Percentiles rank a stretch among this genome's conserved stretches.
Evolutionary conservation across 805 yeast genomes (phyloP).

Genomic region (Saturnispora quitensis): DNA sequence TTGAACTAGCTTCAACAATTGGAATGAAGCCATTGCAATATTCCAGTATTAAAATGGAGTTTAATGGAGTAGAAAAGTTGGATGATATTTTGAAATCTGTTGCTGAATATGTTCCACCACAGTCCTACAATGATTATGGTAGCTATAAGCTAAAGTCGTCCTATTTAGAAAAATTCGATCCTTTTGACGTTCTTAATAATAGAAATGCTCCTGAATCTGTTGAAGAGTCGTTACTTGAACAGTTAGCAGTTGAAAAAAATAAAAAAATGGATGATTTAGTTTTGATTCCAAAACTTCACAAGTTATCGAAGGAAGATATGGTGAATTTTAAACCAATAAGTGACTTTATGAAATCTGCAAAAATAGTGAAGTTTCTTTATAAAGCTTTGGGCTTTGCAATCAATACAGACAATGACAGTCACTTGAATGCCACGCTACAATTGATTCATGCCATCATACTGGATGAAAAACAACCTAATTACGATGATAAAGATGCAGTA

Average conservation of each 20-base stretch:
- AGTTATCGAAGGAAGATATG: conserved; percentile 21
- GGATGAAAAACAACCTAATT: conserved; percentile 18
- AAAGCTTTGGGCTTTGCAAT: conserved; percentile 49
- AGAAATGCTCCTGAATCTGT: conserved; percentile 43
- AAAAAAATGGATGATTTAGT: conserved; percentile 35
- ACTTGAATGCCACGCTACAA: conserved; percentile 53
- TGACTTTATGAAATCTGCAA: conserved; percentile 39
- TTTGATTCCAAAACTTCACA: conserved; percentile 37
- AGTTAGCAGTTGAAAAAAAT: conserved; percentile 31
- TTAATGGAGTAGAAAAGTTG: conserved; percentile 28
- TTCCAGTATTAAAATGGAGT: conserved; percentile 32
- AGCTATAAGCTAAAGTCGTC: conserved; percentile 48
- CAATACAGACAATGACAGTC: conserved; percentile 42
- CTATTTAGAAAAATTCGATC: conserved; percentile 43
- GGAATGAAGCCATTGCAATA: conserved; percentile 46
- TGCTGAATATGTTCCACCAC: conserved; percentile 54
- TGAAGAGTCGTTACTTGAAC: conserved; percentile 36
- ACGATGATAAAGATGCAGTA: conserved; percentile 34
- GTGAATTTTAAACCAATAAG: conserved; percentile 35
- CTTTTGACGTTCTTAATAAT: conserved; percentile 41
- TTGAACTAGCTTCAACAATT: conserved; percentile 40
- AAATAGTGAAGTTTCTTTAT: conserved; percentile 48
- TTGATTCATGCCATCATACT: conserved; percentile 53
- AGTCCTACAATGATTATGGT: conserved; percentile 60
- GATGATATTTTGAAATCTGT: conserved; percentile 48